These are phyloP conservation scores for Funneliformis caledonium DNA, from an alignment of 371 early-diverging fungal genomes.

Conservation along the genomic window DNA sequence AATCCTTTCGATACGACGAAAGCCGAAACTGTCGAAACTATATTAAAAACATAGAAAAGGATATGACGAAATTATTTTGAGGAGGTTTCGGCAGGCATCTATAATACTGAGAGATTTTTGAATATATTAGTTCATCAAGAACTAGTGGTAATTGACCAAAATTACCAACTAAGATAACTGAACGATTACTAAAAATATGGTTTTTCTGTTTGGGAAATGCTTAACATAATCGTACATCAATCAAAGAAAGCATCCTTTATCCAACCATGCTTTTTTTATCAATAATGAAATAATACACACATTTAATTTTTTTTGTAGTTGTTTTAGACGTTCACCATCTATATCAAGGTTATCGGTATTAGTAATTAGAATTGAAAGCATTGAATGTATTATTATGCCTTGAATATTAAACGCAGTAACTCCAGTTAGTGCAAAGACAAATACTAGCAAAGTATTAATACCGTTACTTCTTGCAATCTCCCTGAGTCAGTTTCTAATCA, in stretches of 20 bases:
- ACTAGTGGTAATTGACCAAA: constrained; percentile 9
- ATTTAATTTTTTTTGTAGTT: not conserved
- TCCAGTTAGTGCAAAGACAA: not conserved
- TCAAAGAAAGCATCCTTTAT: not conserved
- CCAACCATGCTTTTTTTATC: constrained; percentile 10
- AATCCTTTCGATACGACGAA: too few relatives aligned
- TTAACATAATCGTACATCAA: not conserved
- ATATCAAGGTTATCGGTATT: not conserved
- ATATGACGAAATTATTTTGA: too few relatives aligned
- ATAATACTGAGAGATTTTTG: not conserved
- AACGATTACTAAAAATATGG: not conserved
- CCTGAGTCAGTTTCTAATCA: not conserved
- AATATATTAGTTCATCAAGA: not conserved
- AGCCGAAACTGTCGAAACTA: too few relatives aligned
- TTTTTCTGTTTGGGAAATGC: not conserved
- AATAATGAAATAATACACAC: not conserved
- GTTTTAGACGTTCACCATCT: not conserved
- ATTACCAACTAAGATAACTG: not conserved
- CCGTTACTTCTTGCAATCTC: not conserved
- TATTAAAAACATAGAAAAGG: too few relatives aligned
- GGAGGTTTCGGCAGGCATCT: too few relatives aligned
- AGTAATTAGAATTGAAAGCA: not conserved
- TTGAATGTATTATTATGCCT: too few relatives aligned
- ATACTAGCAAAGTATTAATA: not conserved
- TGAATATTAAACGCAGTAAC: constrained; percentile 3